Evolutionary conservation across 2,329 filamentous ascomycete genomes (phyloP).

Genomic region (Neofusicoccum laricinum): DNA sequence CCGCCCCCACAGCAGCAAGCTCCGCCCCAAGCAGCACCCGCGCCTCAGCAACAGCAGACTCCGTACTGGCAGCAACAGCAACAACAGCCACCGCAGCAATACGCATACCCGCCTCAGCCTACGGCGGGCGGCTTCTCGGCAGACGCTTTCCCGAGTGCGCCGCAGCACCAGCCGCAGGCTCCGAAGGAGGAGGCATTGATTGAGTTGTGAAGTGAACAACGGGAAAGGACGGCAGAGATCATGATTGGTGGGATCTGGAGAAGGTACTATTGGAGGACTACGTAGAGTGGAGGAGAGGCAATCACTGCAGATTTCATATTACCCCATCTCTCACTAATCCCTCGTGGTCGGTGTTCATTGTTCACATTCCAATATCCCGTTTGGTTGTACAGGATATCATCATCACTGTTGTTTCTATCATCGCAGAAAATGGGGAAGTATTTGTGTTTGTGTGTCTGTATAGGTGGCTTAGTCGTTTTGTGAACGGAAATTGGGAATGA

Average conservation of each 20-base stretch:
- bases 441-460: too few species aligned
- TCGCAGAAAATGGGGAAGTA: background rate
- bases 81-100: constrained; percentile 35
- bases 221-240: background rate
- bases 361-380: background rate
- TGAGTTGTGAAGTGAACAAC: constrained; percentile 57
- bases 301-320: background rate
- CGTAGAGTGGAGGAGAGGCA: background rate
- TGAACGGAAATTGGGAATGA: too few species aligned
- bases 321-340: background rate
- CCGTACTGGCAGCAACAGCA: constrained; percentile 24
- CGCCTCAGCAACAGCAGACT: constrained; percentile 32
- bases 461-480: too few species aligned
- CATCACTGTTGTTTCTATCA: background rate
- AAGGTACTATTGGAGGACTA: background rate
- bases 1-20: constrained; percentile 17
- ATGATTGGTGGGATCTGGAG: background rate
- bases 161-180: constrained; percentile 54
- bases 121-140: constrained; percentile 39
- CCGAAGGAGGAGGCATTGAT: constrained; percentile 73
- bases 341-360: background rate
- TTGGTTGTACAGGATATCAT: background rate
- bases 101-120: constrained; percentile 24
- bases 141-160: constrained; percentile 61
- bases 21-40: constrained; percentile 23